These are phyloP conservation scores for Syzygium aromaticum DNA, from an alignment of 345 rosid species.

Conservation along the genomic window DNA sequence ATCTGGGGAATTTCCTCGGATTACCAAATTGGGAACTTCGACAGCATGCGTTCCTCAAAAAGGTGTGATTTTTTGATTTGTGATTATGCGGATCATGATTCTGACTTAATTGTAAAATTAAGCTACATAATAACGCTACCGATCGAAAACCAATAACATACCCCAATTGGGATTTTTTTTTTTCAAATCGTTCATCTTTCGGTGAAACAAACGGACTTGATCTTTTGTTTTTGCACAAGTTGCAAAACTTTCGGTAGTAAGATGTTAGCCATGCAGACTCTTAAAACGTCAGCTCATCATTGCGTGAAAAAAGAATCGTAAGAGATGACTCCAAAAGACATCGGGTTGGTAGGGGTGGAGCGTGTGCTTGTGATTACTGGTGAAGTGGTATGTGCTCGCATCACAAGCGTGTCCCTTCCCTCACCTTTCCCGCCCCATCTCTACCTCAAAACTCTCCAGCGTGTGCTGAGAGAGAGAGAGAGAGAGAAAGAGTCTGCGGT, in stretches of 20 bases:
- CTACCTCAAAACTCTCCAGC: not conserved
- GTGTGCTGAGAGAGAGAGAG: not conserved
- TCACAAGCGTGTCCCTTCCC: constrained; percentile 57
- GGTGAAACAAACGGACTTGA: not conserved
- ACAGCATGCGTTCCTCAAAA: too few relatives aligned
- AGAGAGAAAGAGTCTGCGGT: not conserved
- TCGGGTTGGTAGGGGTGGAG: not conserved
- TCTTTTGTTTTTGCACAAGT: not conserved
- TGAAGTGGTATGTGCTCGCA: not conserved
- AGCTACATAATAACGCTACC: not conserved
- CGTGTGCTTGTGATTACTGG: not conserved
- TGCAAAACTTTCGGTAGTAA: not conserved
- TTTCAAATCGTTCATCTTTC: not conserved
- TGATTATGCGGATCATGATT: not conserved
- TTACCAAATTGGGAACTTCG: not conserved
- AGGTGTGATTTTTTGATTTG: not conserved
- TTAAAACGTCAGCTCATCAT: not conserved
- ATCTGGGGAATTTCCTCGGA: not conserved
- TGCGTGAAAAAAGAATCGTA: not conserved
- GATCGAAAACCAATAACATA: not conserved
- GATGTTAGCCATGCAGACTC: not conserved
- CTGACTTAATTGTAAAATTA: not conserved
- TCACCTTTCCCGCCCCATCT: constrained; percentile 34
- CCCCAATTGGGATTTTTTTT: not conserved
- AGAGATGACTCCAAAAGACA: not conserved